A percentile compares a stretch with the other conserved stretches of the same genome.
Conservation (phyloP, 2,329 filamentous ascomycete genomes). For the Cercospora sp. region DNA sequence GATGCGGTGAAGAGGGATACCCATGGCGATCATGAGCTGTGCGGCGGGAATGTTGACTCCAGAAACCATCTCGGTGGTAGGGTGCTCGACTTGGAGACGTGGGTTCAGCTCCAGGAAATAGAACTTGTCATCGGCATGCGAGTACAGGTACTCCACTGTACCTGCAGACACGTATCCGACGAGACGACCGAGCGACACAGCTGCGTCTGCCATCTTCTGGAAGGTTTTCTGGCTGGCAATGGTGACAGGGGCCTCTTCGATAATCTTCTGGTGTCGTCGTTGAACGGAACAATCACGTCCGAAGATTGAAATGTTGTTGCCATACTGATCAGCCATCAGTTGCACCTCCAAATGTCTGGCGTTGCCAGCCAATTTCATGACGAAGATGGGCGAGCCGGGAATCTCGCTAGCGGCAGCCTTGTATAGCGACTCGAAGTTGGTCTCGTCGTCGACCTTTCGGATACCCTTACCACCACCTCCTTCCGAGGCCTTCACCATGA, state of each 20-base stretch:
- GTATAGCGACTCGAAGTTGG: constrained; percentile 83
- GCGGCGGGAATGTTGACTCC: constrained; percentile 96
- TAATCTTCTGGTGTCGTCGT: constrained; percentile 98
- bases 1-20: constrained; percentile 91
- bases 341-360: constrained; percentile 97
- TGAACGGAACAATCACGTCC: constrained; percentile 98
- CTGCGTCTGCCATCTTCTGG: constrained; percentile 93
- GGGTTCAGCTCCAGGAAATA: constrained; percentile 99
- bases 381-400: constrained; percentile 97
- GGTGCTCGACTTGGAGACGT: constrained; percentile 98
- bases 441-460: constrained; percentile 84
- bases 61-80: constrained; percentile 98
- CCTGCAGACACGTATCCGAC: constrained; percentile 98
- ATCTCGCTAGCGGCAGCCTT: constrained; percentile 97
- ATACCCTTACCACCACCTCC: constrained; percentile 99
- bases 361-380: constrained; percentile 98
- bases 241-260: constrained; percentile 96
- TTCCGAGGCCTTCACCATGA: constrained; percentile 99
- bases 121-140: constrained; percentile 95
- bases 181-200: constrained; percentile 86
- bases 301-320: constrained; percentile 98
- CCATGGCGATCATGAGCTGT: constrained; percentile 98
- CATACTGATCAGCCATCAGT: constrained; percentile 95
- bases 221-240: constrained; percentile 89
- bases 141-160: constrained; percentile 99